Evolutionary conservation across 2,329 filamentous ascomycete genomes (phyloP), one percentile per base, ranked within the genome.

Genomic region (Aspergillus proliferans): DNA sequence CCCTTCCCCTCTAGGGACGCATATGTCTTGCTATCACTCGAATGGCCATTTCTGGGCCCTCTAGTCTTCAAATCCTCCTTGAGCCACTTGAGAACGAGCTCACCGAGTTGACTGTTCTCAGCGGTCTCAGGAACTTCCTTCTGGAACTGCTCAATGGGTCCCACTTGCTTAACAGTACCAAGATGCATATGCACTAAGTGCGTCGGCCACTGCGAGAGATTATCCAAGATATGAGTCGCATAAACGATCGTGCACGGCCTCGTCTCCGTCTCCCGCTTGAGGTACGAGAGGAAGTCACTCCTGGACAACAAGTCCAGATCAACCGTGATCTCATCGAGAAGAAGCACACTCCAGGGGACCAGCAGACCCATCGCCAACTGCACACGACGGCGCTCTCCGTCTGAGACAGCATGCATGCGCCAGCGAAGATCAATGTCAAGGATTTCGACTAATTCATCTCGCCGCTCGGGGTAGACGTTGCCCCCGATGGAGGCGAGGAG

Each of bases 271-370:
- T 98, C 93, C 51, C 77, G 76, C 71, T 90, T 90, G 63, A 98
- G 71, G 76, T 92, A 98, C 40, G 73, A 77, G 28, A 98, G 77
- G 68, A 98, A 98, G 65, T 91, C 85, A 60, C 84, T 84, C 14
- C 93, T 81, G 48, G 83, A 87, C 52, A 96, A 79, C 50, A 98
- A 79, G 69, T 98, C 93, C 52, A 98, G 76, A 68, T 98, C 93
- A 7, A 98, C 93, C 1, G 93, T 98, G 68, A 97, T 95, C 69
- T 97, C 92, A 66, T 98, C 93, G 38, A 98, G 79, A 47, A 98
- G 76, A 24, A 98, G 75, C 3, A 98, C 86, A 9, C 83, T 84
- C 93, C 93, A 98, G 1, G 93, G 93, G 3, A 92, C 79, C 41
- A 98, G 71, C 7, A 98, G 76, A 0, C 93, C 93, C 93, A 98